Base-by-base conservation (phyloP, 495 filamentous ascomycete species). In the Penicillium dipodomyicola region DNA sequence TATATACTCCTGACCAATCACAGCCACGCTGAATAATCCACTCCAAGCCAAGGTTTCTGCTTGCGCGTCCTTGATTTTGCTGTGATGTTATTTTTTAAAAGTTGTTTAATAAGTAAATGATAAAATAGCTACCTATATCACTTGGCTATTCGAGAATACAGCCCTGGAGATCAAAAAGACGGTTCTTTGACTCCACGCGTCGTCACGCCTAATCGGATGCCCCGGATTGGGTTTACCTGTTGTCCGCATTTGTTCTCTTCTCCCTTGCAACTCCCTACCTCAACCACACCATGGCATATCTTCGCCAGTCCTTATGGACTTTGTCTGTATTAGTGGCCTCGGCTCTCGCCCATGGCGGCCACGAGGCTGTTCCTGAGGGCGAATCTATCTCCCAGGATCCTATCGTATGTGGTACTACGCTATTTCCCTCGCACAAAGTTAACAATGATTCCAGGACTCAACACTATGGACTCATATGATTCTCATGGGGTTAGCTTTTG, bases 381-480 rank as follows among this genome's bases (percentile, higher is more conserved):
- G 66, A 84, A 54, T 74, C 79, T 27, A 75, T 94, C 60, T 94
- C 90, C n/a, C 65, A 72, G 15, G 92, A 98, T 33, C 93, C 94
- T 0, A 84, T 98, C 61, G 92, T 93, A 84, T 53, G 87, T 80
- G 43, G 29, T 54, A 47, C 25, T 2, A 5, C n/a, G n/a, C 54
- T 30, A 22, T 30, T 17, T 19, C 27, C 32, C 45, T 43, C 33
- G 12, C 9, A 47, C 32, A 19, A 40, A 15, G 22, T 23, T 44
- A 49, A 52, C 33, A 44, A 12, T 56, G 8, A 19, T 29, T 12
- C 4, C 35, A 92, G 87, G 91, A 96, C 63, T 77, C 84, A 48
- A 94, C 82, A 64, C 70, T 98, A 85, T 98, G 93, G 94, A 76
- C 86, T 29, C 94, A 98, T 71, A 97, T 98, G 63, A 80, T 95